Evolutionary conservation across 2,329 filamentous ascomycete species (phyloP).

Genomic region (Sclerotinia spermophila): DNA sequence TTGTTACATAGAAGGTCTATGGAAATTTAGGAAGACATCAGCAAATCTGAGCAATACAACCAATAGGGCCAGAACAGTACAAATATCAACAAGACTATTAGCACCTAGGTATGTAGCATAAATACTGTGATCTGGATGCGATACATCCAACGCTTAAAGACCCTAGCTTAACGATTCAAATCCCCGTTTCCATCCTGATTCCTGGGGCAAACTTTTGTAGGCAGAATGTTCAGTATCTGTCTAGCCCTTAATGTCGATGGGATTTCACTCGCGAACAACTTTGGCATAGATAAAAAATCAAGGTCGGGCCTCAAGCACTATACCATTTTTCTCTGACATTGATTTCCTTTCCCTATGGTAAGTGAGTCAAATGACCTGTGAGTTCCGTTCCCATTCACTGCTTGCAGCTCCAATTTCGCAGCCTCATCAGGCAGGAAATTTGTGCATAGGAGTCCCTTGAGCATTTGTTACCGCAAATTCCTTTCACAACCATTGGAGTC

Average conservation of each 20-base stretch:
- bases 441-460: too few relatives aligned
- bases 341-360: too few relatives aligned
- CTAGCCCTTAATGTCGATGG: neutral
- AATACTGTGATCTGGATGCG: neutral
- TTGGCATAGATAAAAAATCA: too few relatives aligned
- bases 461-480: too few relatives aligned
- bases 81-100: neutral
- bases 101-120: neutral
- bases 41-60: neutral
- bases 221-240: accelerated
- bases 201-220: neutral
- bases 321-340: too few relatives aligned
- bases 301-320: too few relatives aligned
- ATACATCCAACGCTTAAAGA: neutral
- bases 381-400: too few relatives aligned
- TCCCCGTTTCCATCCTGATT: neutral
- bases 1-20: neutral
- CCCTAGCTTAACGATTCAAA: accelerated
- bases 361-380: too few relatives aligned
- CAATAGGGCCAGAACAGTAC: accelerated
- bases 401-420: too few relatives aligned
- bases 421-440: too few relatives aligned
- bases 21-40: neutral
- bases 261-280: too few relatives aligned
- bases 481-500: too few relatives aligned